Base-by-base conservation (phyloP, 2,329 filamentous ascomycete genomes). In the Paraphaeosphaeria sporulosa region DNA sequence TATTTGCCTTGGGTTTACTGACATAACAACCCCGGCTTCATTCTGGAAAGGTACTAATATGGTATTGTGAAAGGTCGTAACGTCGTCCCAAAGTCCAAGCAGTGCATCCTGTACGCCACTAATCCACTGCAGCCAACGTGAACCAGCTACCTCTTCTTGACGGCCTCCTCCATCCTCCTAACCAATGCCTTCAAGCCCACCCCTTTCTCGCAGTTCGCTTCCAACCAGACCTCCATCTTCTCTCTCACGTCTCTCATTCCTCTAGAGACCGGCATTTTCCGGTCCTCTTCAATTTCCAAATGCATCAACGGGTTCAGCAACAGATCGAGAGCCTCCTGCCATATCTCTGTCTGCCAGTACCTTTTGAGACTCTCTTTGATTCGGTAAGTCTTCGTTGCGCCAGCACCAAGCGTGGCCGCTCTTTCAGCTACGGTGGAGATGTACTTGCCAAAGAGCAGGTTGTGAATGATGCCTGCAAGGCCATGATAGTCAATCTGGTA, bases 401-500 rank as follows among this genome's bases (percentile, higher is more conserved):
- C 80, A 3, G 83, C 83, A n/a, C 86, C 86, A 1, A 89, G 78
- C 1, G 84, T 84, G 17, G 84, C 85, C 17, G 73, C 73, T 42
- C 78, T 76, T 58, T 81, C 80, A 4, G 74, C 82, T 1, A 85
- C 76, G 0, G 93, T 96, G 74, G 97, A 92, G 70, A 99, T 95
- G 79, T 98, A 98, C 73, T 92, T 93, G 10, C 95, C 94, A 74
- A 97, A 99, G 3, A 99, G 86, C 69, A 99, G 86, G 46, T 88
- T 90, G 79, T 99, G 93, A 4, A 98, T 83, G 25, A 92, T 91
- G 4, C 93, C 93, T 0, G 95, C 95, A 0, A 97, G 85, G 13
- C 95, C 95, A 77, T 96, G 92, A 71, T 98, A 96, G 81, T 99
- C 95, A 67, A 97, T 92, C 77, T 99, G 95, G 82, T 93, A 97